phyloP scores from a whole-genome alignment of 345 rosid genomes.

The Lepidium africanum region DNA sequence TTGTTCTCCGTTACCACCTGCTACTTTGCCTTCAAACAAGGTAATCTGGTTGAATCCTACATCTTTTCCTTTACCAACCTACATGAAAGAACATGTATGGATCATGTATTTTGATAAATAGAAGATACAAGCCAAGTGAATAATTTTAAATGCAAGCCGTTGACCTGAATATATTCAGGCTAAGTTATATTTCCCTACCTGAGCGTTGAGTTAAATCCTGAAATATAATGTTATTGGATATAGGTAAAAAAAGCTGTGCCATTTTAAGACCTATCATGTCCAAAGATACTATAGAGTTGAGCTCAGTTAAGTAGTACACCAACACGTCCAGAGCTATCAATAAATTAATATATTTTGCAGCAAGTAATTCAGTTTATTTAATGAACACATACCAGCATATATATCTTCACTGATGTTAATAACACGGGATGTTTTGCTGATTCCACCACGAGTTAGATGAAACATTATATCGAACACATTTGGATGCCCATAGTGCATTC shows the following conservation, averaged over 20 bases:
- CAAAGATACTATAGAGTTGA: not conserved
- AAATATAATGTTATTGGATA: constrained; percentile 21
- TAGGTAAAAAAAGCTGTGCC: too few species aligned
- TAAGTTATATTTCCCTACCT: constrained; percentile 97
- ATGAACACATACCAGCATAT: constrained; percentile 81
- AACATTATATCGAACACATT: constrained; percentile 94
- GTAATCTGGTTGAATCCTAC: constrained; percentile 99
- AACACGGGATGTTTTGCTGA: constrained; percentile 95
- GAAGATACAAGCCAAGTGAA: constrained; percentile 10
- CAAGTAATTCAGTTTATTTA: too few species aligned
- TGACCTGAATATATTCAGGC: constrained; percentile 95
- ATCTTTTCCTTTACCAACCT: constrained; percentile 99
- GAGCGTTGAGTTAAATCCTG: constrained; percentile 96
- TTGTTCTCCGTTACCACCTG: constrained; percentile 99
- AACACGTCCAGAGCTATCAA: too few species aligned
- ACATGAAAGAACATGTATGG: constrained; percentile 15
- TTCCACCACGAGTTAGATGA: constrained; percentile 96
- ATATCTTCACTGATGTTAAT: constrained; percentile 98
- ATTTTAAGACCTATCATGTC: too few species aligned
- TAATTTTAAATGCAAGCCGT: constrained; percentile 1
- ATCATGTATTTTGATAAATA: constrained; percentile 7
- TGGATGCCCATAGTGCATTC: constrained; percentile 99
- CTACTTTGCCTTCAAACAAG: constrained; percentile 95
- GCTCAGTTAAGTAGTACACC: not conserved
- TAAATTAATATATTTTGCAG: too few species aligned